Percentiles rank a stretch among this genome's conserved stretches.
phyloP scores from a whole-genome alignment of 1,139 yeast species.

The Candida pseudoviswanathii region DNA sequence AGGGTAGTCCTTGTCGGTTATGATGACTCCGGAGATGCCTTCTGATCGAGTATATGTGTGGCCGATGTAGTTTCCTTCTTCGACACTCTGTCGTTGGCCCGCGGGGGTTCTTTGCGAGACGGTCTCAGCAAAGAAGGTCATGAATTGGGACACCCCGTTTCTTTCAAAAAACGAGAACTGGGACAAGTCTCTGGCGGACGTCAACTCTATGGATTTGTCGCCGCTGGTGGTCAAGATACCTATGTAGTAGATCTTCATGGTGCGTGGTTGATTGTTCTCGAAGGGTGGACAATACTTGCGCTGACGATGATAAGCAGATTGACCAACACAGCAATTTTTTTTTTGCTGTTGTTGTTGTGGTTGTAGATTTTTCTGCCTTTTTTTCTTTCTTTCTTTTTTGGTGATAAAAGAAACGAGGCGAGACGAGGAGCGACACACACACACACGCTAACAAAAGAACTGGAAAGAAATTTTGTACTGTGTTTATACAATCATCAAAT shows the following conservation, averaged over 20 bases:
- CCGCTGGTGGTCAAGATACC: conserved; percentile 75
- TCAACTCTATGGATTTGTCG: conserved; percentile 71
- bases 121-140: conserved; percentile 92
- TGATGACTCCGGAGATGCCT: conserved; percentile 90
- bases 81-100: conserved; percentile 93
- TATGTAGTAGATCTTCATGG: conserved; percentile 87
- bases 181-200: conserved; percentile 79
- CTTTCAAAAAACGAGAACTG: conserved; percentile 90
- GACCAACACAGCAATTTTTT: conserved; percentile 2
- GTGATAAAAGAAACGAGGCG: conserved; percentile 2
- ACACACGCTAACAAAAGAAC: background rate
- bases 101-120: conserved; percentile 84
- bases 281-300: background rate
- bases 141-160: conserved; percentile 77
- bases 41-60: conserved; percentile 91
- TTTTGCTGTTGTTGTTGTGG: background rate
- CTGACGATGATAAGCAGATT: background rate
- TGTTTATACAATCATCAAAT: background rate
- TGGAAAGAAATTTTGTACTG: background rate
- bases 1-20: conserved; percentile 94
- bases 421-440: background rate
- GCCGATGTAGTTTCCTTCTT: conserved; percentile 88
- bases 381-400: background rate
- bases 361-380: background rate
- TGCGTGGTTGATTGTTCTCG: conserved; percentile 1